phyloP scores from a whole-genome alignment of 75 land plant species.

The Cryptomeria japonica region DNA sequence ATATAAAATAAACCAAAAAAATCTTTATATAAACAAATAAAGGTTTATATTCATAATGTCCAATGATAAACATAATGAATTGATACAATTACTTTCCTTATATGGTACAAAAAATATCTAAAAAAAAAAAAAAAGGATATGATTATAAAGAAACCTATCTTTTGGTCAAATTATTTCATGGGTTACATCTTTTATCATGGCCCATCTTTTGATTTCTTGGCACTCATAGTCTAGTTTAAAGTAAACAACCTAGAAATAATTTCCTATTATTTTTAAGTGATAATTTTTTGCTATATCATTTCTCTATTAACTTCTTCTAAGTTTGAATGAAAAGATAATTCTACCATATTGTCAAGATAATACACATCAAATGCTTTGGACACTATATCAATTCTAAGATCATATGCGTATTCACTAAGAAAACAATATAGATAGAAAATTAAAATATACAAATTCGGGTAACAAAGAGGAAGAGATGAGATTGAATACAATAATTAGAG shows the following conservation, averaged over 20 bases:
- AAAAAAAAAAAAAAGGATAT: not conserved
- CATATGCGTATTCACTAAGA: conserved; percentile 84
- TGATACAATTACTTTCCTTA: too few relatives aligned
- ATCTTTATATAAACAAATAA: too few relatives aligned
- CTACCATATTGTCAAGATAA: conserved; percentile 77
- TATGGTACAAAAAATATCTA: too few relatives aligned
- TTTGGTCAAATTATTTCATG: too few relatives aligned
- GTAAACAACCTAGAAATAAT: not conserved
- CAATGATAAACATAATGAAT: too few relatives aligned
- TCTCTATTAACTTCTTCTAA: conserved; percentile 20
- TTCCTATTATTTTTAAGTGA: not conserved
- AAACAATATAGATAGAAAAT: not conserved
- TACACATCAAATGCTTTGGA: conserved; percentile 75
- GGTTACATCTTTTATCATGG: not conserved
- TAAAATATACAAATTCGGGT: not conserved
- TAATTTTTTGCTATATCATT: not conserved
- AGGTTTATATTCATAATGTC: too few relatives aligned
- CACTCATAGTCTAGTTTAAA: not conserved
- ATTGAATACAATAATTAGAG: not conserved
- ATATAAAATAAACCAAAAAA: too few relatives aligned
- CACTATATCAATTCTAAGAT: conserved; percentile 64
- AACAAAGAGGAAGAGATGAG: not conserved
- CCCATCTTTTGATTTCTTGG: not conserved
- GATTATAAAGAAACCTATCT: too few relatives aligned
- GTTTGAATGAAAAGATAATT: conserved; percentile 17